Conservation (phyloP, 164 flowering plant species). For the Brasenia schreberi region DNA sequence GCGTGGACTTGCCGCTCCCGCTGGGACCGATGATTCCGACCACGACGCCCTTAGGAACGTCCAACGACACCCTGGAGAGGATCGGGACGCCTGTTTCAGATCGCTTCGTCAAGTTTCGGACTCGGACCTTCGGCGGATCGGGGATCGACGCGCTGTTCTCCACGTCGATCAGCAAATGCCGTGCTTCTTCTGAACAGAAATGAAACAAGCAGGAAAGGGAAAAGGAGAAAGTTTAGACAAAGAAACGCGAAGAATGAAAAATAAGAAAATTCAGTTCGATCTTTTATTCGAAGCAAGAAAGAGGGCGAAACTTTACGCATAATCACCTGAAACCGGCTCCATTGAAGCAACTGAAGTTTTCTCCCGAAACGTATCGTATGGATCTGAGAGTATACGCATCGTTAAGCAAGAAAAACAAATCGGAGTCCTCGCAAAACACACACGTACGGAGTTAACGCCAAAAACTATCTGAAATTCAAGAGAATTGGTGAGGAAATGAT, state of each 20-base stretch:
- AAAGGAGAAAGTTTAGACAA: background rate
- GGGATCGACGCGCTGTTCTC: background rate
- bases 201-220: background rate
- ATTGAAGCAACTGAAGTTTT: background rate
- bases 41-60: constrained; percentile 11
- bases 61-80: constrained; percentile 11
- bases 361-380: background rate
- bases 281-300: background rate
- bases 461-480: no score
- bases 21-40: constrained; percentile 26
- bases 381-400: background rate
- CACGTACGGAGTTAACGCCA: no score
- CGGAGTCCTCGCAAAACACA: no score
- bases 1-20: constrained; percentile 26
- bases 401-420: background rate
- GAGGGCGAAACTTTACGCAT: background rate
- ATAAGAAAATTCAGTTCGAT: no score
- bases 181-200: constrained; percentile 3
- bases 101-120: constrained; percentile 7
- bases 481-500: no score
- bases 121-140: constrained; percentile 10
- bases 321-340: background rate
- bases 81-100: constrained; percentile 9
- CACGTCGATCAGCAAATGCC: constrained; percentile 11
- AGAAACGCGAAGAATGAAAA: background rate